Base-by-base conservation (phyloP, 2,329 filamentous ascomycete species). In the Colletotrichum noveboracense region DNA sequence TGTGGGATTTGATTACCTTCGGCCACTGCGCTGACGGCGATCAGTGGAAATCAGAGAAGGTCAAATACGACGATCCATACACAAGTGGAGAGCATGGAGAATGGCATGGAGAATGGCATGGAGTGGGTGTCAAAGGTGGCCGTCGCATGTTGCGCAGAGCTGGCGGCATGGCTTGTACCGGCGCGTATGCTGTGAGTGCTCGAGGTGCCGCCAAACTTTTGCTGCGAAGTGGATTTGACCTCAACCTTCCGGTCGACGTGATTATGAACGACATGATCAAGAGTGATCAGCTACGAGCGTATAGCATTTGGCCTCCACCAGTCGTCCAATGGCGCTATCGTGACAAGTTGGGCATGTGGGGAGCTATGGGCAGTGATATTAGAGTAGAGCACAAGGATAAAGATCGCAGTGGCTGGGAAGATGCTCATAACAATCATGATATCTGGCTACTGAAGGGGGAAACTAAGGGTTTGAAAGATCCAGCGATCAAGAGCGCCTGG, bases 171-270 rank as follows among this genome's bases (percentile, higher is more conserved):
- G 76, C 74, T 5, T 82, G 81, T 73, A 80, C 79, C 10, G 81
- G 80, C 3, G 79, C 78, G 2, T 82, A 82, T 61, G 80, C 80
- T 10, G 77, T 82, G 10, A 79, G 74, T n/a, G 78, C 78, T 30
- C 77, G 77, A 1, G 81, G 81, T 26, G 81, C 81, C 4, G 79
- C 79, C 14, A 82, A 82, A 74, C 73, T 82, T 18, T 74, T 82
- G 43, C 55, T 79, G 28, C 75, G 79, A 30, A 66, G 61, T 24
- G 74, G 76, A 9, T 32, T 80, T 24, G 77, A 82, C 62, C 70
- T 82, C 60, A 78, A 82, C 71, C 68, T 78, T 13, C 79, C 80
- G 21, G 69, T 81, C 4, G 81, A 83, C 67, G 70, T 81, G 24
- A 64, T 81, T 24, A 81, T 83, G 55, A 70, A 73, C 12, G 60